Base-by-base conservation (phyloP, 106 monocot genomes). In the Platanthera guangdongensis region DNA sequence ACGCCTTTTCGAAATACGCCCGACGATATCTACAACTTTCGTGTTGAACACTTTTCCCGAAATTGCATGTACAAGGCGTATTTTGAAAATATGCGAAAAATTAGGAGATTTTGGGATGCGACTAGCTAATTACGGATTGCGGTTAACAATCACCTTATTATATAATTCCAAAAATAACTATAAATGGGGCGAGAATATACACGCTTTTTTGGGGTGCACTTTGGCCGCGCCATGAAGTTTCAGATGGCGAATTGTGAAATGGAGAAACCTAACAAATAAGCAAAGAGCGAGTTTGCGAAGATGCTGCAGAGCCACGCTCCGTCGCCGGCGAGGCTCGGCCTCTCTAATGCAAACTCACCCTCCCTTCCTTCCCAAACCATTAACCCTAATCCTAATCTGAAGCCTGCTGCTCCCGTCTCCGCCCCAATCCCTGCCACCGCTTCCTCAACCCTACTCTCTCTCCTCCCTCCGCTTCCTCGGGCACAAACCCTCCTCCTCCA, bases 401-500 rank as follows among this genome's bases (percentile, higher is more conserved):
- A 73, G 12, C 74, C 80, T 6, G 7, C 46, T 12, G 32, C 47
- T 48, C 3, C 57, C 52, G 7, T 76, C 15, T 14, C 78, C 8
- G 28, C 82, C 78, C 9, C 68, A 16, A 9, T 80, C 79, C 10
- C 81, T 77, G 22, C 80, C 52, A 65, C 85, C 22, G 54, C 86
- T 60, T 76, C 87, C 47, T 50, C 90, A 63, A 19, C 89, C 47
- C 94, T 97, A 64, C 87, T 92, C 72, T 83, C 94, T 9, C 94
- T 94, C 84, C 91, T 89, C 25, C 97, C 97, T 4, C 93, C 94
- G 0, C 94, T 92, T 25, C 77, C 97, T 64, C 97, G 87, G 54
- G 93, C 94, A 19, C 91, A 93, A 54, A 39, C 89, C 28, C 88
- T 93, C 69, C 87, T 97, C 78, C 80, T 74, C 47, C 94, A 89